Evolutionary conservation across 2,329 filamentous ascomycete species (phyloP).

Genomic region (Parascedosporium putredinis): DNA sequence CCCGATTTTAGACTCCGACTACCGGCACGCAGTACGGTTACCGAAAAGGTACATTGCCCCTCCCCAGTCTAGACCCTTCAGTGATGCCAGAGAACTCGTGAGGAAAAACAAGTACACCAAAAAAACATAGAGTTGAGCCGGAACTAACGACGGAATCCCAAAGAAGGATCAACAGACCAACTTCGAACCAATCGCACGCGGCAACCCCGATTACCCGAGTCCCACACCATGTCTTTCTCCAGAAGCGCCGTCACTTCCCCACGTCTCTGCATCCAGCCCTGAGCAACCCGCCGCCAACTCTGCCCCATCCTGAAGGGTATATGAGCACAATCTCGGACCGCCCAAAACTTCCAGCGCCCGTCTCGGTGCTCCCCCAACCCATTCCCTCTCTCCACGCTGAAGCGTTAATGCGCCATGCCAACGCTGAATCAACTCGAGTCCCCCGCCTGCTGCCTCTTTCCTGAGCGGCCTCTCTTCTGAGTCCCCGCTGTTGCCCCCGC

Average conservation of each 20-base stretch:
- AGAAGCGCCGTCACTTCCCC: constrained; percentile 31
- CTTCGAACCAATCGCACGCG: constrained; percentile 1
- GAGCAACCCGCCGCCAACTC: constrained; percentile 22
- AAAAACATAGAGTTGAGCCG: too few species aligned
- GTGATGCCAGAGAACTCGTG: too few species aligned
- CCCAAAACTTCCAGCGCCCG: constrained; percentile 16
- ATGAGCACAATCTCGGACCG: constrained; percentile 17
- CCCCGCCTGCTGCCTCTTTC: constrained; percentile 8
- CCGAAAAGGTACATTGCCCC: background rate
- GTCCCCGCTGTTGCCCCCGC: too few species aligned
- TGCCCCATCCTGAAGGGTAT: constrained; percentile 14
- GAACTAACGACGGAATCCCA: background rate
- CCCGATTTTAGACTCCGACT: too few species aligned
- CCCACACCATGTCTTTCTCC: constrained; percentile 20
- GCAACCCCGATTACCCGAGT: constrained; percentile 6
- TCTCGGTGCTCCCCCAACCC: constrained; percentile 13
- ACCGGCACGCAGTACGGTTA: too few species aligned
- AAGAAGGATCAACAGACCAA: background rate
- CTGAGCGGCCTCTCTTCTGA: constrained; percentile 5
- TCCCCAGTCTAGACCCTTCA: too few species aligned
- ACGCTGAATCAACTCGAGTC: constrained; percentile 10
- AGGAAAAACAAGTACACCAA: too few species aligned
- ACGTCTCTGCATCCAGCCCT: constrained; percentile 41
- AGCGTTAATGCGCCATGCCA: constrained; percentile 13
- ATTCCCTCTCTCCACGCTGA: constrained; percentile 11